A percentile compares a stretch with the other conserved stretches of the same genome.
phyloP scores from a whole-genome alignment of 2,329 filamentous ascomycete species.

The Cladophialophora exuberans region DNA sequence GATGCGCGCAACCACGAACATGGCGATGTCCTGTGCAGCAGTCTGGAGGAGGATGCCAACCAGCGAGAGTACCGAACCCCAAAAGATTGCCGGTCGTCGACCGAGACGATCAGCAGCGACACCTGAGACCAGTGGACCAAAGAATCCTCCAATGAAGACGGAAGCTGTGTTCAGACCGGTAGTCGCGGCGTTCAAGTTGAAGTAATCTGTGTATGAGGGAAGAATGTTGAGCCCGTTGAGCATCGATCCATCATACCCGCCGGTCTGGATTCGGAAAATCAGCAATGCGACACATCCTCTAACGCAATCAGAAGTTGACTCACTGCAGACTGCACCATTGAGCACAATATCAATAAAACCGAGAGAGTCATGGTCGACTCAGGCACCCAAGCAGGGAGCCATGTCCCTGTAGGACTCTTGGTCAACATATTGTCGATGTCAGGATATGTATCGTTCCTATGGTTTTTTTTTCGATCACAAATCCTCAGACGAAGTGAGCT shows the following conservation, averaged over 20 bases:
- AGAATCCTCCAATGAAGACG: conserved; percentile 41
- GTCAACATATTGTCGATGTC: conserved; percentile 38
- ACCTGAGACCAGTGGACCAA: conserved; percentile 40
- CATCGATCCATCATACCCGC: conserved; percentile 12
- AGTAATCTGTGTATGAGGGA: conserved; percentile 26
- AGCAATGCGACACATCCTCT: too few relatives aligned
- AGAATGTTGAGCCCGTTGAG: conserved; percentile 27
- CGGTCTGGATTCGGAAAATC: neutral
- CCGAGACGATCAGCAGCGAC: conserved; percentile 28
- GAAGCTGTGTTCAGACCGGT: conserved; percentile 24
- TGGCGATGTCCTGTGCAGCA: conserved; percentile 56
- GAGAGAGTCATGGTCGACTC: conserved; percentile 47
- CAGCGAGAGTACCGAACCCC: conserved; percentile 53
- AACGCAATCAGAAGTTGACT: too few relatives aligned
- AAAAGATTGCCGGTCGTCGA: conserved; percentile 28
- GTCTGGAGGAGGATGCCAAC: conserved; percentile 64
- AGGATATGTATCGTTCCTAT: neutral
- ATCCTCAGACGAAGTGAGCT: neutral
- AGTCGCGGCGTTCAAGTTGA: conserved; percentile 25
- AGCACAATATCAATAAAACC: conserved; percentile 48
- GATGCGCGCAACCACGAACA: conserved; percentile 19
- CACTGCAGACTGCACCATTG: conserved; percentile 50
- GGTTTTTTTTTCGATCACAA: neutral
- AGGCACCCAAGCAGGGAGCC: conserved; percentile 53
- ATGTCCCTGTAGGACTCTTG: conserved; percentile 47